Evolutionary conservation across 306 rosid genomes (phyloP).

Genomic region (Aeschynomene evenia): DNA sequence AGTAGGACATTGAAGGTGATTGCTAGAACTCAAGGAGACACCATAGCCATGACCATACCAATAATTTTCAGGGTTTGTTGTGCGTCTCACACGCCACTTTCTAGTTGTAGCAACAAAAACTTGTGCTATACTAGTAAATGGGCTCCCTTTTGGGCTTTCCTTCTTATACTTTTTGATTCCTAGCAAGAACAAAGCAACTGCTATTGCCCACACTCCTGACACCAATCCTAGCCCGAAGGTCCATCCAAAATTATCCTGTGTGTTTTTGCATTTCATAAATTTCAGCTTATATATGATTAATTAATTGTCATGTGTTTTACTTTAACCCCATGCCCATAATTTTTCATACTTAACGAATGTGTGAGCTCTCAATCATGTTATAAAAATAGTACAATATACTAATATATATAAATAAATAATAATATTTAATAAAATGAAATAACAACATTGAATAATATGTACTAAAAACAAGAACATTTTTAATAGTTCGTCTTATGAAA

Average conservation of each 20-base stretch:
- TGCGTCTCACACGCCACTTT: constrained; percentile 37
- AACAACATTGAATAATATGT: too few relatives aligned
- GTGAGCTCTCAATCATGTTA: too few relatives aligned
- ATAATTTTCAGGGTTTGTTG: not conserved
- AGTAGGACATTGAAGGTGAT: not conserved
- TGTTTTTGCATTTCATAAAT: not conserved
- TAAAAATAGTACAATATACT: too few relatives aligned
- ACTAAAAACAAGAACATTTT: too few relatives aligned
- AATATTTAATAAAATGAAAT: too few relatives aligned
- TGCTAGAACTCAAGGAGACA: not conserved
- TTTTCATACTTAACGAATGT: too few relatives aligned
- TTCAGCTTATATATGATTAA: not conserved
- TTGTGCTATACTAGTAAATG: constrained; percentile 42
- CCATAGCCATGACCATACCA: constrained; percentile 16
- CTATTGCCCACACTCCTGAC: constrained; percentile 37
- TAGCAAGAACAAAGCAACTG: constrained; percentile 29
- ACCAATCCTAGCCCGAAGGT: constrained; percentile 38
- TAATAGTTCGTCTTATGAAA: too few relatives aligned
- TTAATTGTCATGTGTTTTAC: too few relatives aligned
- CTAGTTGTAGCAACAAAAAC: constrained; percentile 44
- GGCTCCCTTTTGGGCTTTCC: constrained; percentile 41
- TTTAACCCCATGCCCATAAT: too few relatives aligned
- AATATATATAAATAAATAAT: too few relatives aligned
- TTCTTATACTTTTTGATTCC: constrained; percentile 41
- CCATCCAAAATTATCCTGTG: constrained; percentile 57